Evolutionary conservation across 176 grass and related monocot genomes (phyloP).

Genomic region (Aegilops umbellulata): DNA sequence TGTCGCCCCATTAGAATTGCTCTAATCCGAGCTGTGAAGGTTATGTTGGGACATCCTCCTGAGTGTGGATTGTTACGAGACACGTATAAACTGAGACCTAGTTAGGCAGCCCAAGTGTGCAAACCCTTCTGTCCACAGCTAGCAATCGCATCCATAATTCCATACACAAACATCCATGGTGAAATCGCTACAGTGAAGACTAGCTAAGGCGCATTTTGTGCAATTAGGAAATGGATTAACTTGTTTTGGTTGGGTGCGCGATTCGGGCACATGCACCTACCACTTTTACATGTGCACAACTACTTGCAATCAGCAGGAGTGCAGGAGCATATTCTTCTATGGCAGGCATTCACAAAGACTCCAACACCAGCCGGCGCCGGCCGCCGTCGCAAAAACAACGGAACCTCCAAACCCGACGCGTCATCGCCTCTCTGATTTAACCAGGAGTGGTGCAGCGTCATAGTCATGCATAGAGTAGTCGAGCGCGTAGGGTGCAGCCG

Average conservation of each 20-base stretch:
- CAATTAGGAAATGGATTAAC: not conserved
- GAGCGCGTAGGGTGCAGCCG: not conserved
- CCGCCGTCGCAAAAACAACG: not conserved
- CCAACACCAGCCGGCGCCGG: not conserved
- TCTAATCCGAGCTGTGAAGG: too few relatives aligned
- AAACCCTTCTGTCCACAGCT: too few relatives aligned
- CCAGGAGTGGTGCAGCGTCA: too few relatives aligned
- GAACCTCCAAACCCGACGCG: not conserved
- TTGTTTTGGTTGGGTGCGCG: not conserved
- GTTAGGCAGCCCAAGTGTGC: too few relatives aligned
- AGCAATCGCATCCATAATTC: not conserved
- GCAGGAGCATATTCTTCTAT: conserved; percentile 3
- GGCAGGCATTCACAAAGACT: not conserved
- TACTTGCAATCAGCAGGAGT: not conserved
- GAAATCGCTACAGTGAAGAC: not conserved
- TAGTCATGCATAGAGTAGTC: not conserved
- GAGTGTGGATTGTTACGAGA: too few relatives aligned
- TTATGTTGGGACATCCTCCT: too few relatives aligned
- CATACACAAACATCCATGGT: not conserved
- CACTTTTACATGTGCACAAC: not conserved
- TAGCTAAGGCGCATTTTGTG: not conserved
- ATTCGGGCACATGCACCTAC: not conserved
- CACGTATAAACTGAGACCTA: too few relatives aligned
- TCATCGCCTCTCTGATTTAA: not conserved
- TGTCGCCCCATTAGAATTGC: too few relatives aligned